Base-by-base conservation (phyloP, 2,329 filamentous ascomycete genomes). In the Fusarium paranaense region DNA sequence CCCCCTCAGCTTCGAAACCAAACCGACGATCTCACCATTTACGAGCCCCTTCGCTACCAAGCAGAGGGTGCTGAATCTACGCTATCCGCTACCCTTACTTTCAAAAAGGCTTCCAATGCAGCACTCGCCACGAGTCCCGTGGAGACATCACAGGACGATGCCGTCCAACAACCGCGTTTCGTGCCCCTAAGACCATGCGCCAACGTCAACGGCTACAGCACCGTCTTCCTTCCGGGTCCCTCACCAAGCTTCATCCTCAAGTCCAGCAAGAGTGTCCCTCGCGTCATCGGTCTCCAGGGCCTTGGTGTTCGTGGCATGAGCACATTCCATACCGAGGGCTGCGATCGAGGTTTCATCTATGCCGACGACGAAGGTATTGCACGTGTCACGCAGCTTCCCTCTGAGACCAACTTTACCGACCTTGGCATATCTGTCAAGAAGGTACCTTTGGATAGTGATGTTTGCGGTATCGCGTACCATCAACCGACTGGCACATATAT, bases 181-280 rank as follows among this genome's bases (percentile, higher is more conserved):
- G 84, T 89, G 20, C 87, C 91, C 0, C 84, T 95, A 42, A 86
- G 89, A 2, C 83, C 86, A 1, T 88, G 93, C 50, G 78, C 85
- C 64, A 92, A 94, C 66, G 80, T 98, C n/a, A 90, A 89, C 33
- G 94, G 95, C 4, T 95, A 95, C 81, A 92, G 90, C 78, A 90
- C 93, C 2, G 92, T 98, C 1, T 97, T 98, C 79, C 87, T 98
- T 59, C 92, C 95, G 1, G 95, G 96, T 0, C 83, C 88, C 5
- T 94, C 94, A 1, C 93, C 96, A 0, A 92, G 91, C 67, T 95
- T 98, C 80, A 85, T 99, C 52, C 81, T 98, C 50, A 97, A 94
- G 78, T 94, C 94, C 57, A 90, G 94, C 38, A 93, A 94, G 74
- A 95, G 92, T 61, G 83, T 88, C 6, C 95, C 96, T 0, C 91